Base-by-base conservation (phyloP, 441 rosid species). In the Pelargonium citronellum region DNA sequence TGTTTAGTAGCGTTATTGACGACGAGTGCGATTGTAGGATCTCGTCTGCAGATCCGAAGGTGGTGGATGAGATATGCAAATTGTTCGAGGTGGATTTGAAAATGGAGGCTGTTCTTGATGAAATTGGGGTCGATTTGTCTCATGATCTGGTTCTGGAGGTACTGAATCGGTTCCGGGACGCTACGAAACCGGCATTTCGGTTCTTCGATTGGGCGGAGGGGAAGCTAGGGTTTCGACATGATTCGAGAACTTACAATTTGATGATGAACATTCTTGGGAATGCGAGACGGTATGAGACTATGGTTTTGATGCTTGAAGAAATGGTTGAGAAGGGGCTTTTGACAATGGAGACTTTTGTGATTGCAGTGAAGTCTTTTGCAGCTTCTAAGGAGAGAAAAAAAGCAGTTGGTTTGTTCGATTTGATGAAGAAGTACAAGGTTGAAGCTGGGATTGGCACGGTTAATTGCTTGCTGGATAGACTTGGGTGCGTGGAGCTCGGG, bases 361-460 rank as follows among this genome's bases (percentile, higher is more conserved):
- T 89, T 27, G 87, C 88, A 2, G 87, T 90, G 60, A 86, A 85
- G 70, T 93, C 88, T 66, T 91, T 94, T 69, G 96, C 94, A 46
- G 89, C 90, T 64, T 87, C 96, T 0, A 91, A 89, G 74, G 97
- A 94, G 90, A 87, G 95, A 84, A 87, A 89, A 82, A 94, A 94
- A 77, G 91, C 94, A 37, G 87, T 91, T 67, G 92, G 89, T 39
- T 77, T 94, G 43, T 87, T 94, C 70, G 93, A 94, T 81, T 70
- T 94, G 83, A 94, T 94, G 98, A 94, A 88, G 83, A 91, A 86
- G 82, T 74, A 90, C 51, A 88, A 85, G 69, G 87, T 80, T 72
- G 78, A 80, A 63, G 87, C 79, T 1, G 94, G 89, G 20, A 89
- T 79, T 0, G 91, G 84, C 17, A 87, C 87, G 43, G 80, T 91